phyloP scores from a whole-genome alignment of 1,139 yeast genomes.

The Debaryomyces udenii region DNA sequence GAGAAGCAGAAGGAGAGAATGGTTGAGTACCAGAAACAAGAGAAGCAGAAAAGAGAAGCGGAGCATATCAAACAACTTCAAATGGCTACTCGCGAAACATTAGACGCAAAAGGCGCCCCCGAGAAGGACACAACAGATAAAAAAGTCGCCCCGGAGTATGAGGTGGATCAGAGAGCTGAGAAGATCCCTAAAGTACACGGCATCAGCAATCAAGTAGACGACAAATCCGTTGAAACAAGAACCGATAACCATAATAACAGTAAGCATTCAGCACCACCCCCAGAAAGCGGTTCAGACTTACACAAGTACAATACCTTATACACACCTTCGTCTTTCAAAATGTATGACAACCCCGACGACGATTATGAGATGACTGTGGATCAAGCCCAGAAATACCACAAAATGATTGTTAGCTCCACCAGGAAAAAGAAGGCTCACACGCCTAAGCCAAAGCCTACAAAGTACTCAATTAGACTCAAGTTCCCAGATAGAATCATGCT shows the following conservation, averaged over 20 bases:
- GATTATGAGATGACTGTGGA: slow-evolving; percentile 55
- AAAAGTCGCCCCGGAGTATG: not conserved
- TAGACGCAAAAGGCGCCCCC: no score
- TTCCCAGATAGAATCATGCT: slow-evolving; percentile 57
- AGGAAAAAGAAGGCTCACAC: slow-evolving; percentile 15
- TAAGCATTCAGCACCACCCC: no score
- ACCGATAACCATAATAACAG: no score
- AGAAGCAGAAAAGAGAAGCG: slow-evolving; percentile 2
- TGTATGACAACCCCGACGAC: slow-evolving; percentile 47
- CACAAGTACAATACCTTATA: slow-evolving; percentile 17
- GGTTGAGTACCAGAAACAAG: slow-evolving; percentile 8
- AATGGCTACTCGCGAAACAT: no score
- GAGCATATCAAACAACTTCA: not conserved
- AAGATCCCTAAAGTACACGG: no score
- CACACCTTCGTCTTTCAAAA: slow-evolving; percentile 20
- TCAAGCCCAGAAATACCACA: slow-evolving; percentile 57
- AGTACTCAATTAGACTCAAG: slow-evolving; percentile 46
- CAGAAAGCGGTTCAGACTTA: no score
- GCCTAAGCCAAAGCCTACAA: slow-evolving; percentile 21
- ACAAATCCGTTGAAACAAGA: no score
- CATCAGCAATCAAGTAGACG: no score
- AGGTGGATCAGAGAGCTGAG: not conserved
- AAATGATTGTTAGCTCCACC: slow-evolving; percentile 44
- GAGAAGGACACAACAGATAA: not conserved
- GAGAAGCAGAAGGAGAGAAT: slow-evolving; percentile 10